Evolutionary conservation across 2,329 filamentous ascomycete species (phyloP).

Genomic region (Claviceps quebecensis): DNA sequence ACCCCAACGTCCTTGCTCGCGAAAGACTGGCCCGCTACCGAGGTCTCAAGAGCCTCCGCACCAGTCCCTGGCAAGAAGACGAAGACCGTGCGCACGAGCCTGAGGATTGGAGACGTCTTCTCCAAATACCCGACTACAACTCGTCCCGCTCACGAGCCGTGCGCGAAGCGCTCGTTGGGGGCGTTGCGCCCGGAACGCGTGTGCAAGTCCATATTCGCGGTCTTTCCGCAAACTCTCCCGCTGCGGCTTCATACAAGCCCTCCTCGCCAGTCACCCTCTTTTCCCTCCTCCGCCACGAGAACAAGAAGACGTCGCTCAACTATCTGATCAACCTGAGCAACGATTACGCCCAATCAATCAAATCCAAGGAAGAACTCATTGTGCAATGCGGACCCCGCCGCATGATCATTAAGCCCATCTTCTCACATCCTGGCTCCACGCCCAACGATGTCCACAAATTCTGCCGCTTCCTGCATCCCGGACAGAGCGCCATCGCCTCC

Average conservation of each 20-base stretch:
- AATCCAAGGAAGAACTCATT: constrained; percentile 83
- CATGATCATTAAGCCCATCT: constrained; percentile 78
- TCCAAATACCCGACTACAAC: constrained; percentile 83
- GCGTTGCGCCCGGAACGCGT: constrained; percentile 68
- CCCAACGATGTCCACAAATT: constrained; percentile 97
- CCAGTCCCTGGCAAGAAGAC: constrained; percentile 75
- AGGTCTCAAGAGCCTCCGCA: constrained; percentile 80
- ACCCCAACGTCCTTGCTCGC: constrained; percentile 70
- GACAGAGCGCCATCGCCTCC: constrained; percentile 74
- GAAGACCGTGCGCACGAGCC: constrained; percentile 82
- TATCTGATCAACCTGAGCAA: constrained; percentile 77
- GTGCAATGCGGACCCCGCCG: constrained; percentile 82
- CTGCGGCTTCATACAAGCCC: constrained; percentile 11
- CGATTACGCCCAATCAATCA: constrained; percentile 61
- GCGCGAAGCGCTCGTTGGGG: constrained; percentile 77
- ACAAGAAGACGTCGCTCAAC: constrained; percentile 85
- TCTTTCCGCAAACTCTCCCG: constrained; percentile 26
- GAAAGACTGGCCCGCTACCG: constrained; percentile 79
- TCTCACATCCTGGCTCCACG: constrained; percentile 77
- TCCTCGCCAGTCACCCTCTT: constrained; percentile 55
- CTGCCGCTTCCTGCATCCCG: constrained; percentile 80
- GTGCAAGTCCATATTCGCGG: constrained; percentile 63
- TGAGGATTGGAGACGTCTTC: constrained; percentile 72
- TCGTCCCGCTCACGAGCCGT: constrained; percentile 62
- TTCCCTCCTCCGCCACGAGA: constrained; percentile 82